Evolutionary conservation across 1,284 basidiomycete species (phyloP), one percentile per base, ranked within the genome.

Genomic region (Papiliotrema terrestris): DNA sequence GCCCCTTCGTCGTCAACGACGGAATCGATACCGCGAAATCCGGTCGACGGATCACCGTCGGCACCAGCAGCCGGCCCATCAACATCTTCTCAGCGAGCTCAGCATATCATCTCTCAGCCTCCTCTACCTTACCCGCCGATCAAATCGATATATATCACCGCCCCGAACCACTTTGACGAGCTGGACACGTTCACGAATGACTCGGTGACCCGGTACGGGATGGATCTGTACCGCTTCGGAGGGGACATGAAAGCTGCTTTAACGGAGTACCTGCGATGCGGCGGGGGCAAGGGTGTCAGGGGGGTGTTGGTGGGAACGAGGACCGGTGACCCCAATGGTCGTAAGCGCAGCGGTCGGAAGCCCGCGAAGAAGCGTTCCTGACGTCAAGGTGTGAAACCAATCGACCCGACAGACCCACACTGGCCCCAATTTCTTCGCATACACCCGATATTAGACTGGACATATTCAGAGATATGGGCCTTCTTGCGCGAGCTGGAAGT

Each of bases 391-490:
- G 82, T 95, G 44, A 81, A 84, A 0, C 82, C 84, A 60, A 82
- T 85, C 46, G 87, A 87, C 61, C 86, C 83, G 63, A 95, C 91
- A 6, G 93, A 97, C 74, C 77, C 83, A 0, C 87, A 83, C 51
- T 98, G 95, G 95, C 94, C 95, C 4, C 72, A 78, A 3, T 91
- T 95, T 57, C 87, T 94, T 69, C 85, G 95, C 20, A 85, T 98
- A 26, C 95, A 98, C 72, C 95, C 96, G 0, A 90, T 98, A 65
- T 88, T 98, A 49, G 87, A 97, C 71, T 98, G 95, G 95, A 80
- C 84, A 0, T 98, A 98, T 75, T 71, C 78, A 2, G 85, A 96
- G 58, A 84, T 98, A 1, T 98, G 96, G 96, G 77, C 79, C 1
- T 98, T 95, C 77, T 78, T 98, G 37, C 80, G 86, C 8, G 80